Conservation (phyloP, 345 rosid genomes). For the Euphorbia peplus region DNA sequence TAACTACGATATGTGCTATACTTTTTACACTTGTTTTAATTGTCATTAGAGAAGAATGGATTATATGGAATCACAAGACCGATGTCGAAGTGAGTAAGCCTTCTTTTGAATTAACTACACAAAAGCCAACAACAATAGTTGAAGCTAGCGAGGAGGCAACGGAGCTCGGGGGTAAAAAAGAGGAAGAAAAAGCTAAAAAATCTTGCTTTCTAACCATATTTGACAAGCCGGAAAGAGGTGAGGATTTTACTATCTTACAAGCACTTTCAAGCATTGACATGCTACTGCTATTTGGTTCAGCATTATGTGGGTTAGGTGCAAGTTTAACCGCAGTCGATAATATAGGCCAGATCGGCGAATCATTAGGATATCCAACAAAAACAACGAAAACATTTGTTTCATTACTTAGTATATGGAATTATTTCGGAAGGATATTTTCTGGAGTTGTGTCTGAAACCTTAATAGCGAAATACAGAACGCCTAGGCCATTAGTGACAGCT, state of each 20-base stretch:
- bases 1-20: slow-evolving; percentile 41
- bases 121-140: too few relatives aligned
- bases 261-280: slow-evolving; percentile 74
- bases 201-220: slow-evolving; percentile 53
- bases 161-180: background rate
- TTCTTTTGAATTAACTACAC: slow-evolving; percentile 20
- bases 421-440: slow-evolving; percentile 74
- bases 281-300: slow-evolving; percentile 55
- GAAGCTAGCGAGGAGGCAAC: background rate
- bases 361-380: slow-evolving; percentile 62
- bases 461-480: slow-evolving; percentile 51
- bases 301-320: slow-evolving; percentile 69
- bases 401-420: slow-evolving; percentile 87
- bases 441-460: slow-evolving; percentile 75
- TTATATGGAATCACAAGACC: slow-evolving; percentile 50
- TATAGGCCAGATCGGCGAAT: slow-evolving; percentile 87
- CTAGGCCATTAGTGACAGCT: slow-evolving; percentile 76
- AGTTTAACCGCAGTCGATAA: slow-evolving; percentile 86
- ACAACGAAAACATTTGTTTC: slow-evolving; percentile 67
- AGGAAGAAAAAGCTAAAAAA: slow-evolving; percentile 18
- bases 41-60: slow-evolving; percentile 55
- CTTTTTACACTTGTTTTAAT: slow-evolving; percentile 68
- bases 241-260: slow-evolving; percentile 83
- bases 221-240: slow-evolving; percentile 68
- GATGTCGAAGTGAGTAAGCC: slow-evolving; percentile 22